Percentiles rank a stretch among this genome's conserved stretches.
These are phyloP conservation scores for Puccinia triticina DNA, from an alignment of 1,284 basidiomycete species.

Conservation along the genomic window DNA sequence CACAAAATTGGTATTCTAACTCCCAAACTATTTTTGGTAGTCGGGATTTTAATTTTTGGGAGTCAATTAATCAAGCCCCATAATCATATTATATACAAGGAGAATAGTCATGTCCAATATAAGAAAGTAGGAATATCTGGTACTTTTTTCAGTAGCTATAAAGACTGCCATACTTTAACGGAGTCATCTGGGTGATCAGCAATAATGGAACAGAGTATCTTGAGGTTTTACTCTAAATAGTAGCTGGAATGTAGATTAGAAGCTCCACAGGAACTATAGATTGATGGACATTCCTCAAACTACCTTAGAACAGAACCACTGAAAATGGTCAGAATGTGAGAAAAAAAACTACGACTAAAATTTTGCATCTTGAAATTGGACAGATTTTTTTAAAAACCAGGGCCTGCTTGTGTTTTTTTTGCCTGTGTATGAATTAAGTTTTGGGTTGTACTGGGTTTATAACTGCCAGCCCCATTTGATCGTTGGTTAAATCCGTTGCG, in stretches of 20 bases:
- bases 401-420: background rate
- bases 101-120: no score
- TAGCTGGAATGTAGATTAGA: background rate
- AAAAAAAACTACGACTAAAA: background rate
- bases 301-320: background rate
- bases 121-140: no score
- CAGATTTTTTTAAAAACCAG: background rate
- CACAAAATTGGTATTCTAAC: no score
- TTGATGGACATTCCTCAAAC: background rate
- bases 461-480: conserved; percentile 71
- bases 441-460: conserved; percentile 46
- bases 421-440: background rate
- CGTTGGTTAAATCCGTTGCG: conserved; percentile 71
- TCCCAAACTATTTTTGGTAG: no score
- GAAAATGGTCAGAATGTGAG: background rate
- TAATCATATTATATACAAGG: no score
- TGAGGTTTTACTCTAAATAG: no score
- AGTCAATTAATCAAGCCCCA: no score
- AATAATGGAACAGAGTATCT: no score
- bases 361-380: background rate
- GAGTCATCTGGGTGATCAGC: no score
- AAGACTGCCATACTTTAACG: no score
- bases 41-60: no score
- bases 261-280: conserved; percentile 12
- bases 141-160: no score